Percentiles rank a stretch among this genome's conserved stretches.
phyloP scores from a whole-genome alignment of 2,329 filamentous ascomycete species.

The Fusarium verticillioides region DNA sequence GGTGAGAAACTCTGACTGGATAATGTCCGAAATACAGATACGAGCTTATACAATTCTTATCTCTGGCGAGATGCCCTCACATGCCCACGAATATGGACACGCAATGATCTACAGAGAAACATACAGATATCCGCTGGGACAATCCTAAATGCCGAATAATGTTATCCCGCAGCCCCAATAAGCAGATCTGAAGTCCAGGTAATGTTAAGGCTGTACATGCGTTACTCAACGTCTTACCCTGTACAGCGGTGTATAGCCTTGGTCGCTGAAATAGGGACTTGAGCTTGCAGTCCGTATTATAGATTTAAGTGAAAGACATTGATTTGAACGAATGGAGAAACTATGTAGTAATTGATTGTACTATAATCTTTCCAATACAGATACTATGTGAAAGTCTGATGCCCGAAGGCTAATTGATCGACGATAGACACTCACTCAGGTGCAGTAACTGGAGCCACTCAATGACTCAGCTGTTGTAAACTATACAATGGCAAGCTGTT shows the following conservation, averaged over 20 bases:
- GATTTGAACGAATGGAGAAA: fast-evolving
- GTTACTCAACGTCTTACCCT: not conserved
- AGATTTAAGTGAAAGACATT: fast-evolving
- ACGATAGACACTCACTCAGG: not conserved
- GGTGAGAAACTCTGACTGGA: not conserved
- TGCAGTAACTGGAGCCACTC: too few relatives aligned
- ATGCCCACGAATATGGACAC: not conserved
- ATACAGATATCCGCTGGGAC: fast-evolving
- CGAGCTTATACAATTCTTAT: too few relatives aligned
- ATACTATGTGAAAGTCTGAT: not conserved
- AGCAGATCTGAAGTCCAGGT: not conserved
- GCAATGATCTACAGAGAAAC: fast-evolving
- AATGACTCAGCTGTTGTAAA: not conserved
- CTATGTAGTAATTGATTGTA: fast-evolving
- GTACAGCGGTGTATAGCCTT: not conserved
- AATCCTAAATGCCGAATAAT: not conserved
- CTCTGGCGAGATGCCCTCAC: fast-evolving
- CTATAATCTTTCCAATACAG: fast-evolving
- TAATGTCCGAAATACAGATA: not conserved
- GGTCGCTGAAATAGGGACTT: fast-evolving
- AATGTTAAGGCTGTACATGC: too few relatives aligned
- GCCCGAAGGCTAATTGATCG: fast-evolving
- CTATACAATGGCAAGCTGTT: not conserved
- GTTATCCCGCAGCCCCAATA: fast-evolving
- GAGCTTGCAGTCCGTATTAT: not conserved